Base-by-base conservation (phyloP, 805 yeast species). In the Saitoella complicata region DNA sequence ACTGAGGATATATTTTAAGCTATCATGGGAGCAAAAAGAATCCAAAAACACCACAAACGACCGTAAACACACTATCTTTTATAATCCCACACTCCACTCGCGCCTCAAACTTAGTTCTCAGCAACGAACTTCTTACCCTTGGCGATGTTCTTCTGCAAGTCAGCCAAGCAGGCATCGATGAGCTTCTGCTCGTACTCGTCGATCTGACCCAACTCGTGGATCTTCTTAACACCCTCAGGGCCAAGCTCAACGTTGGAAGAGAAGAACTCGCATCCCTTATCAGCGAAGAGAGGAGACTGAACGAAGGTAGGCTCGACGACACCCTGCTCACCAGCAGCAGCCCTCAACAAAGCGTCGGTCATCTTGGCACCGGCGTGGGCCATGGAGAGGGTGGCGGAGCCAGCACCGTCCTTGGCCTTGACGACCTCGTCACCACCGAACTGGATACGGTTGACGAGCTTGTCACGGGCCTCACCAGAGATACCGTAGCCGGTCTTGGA, bases 391-490 rank as follows among this genome's bases (percentile, higher is more conserved):
- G 95, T 84, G 54, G 94, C 93, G 32, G 94, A 82, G 56, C 95
- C 95, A 55, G 87, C 85, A 65, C 95, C 95, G 59, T 82, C 76
- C 73, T 84, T 84, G 57, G 94, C 94, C 69, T 82, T 72, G 57
- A 84, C 94, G 54, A 84, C 94, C 72, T 84, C 95, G 61, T 84
- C 95, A 70, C 95, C 95, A 67, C 94, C 95, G 60, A 81, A 86
- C 70, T 86, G 95, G 64, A 86, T 84, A 67, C 95, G 79, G 73
- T 84, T 74, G 61, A 83, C 72, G 58, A 85, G 71, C 31, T 70
- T 67, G 42, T 74, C 79, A 58, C 72, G 73, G 68, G 67, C 70
- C 62, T 81, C 88, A 54, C 73, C 75, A 56, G 75, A 68, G 62
- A 80, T 68, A 55, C 67, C 56, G 45, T 67, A 61, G 32, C 42